Conservation (phyloP, 768 basidiomycete species). For the Hypholoma fasciculare region DNA sequence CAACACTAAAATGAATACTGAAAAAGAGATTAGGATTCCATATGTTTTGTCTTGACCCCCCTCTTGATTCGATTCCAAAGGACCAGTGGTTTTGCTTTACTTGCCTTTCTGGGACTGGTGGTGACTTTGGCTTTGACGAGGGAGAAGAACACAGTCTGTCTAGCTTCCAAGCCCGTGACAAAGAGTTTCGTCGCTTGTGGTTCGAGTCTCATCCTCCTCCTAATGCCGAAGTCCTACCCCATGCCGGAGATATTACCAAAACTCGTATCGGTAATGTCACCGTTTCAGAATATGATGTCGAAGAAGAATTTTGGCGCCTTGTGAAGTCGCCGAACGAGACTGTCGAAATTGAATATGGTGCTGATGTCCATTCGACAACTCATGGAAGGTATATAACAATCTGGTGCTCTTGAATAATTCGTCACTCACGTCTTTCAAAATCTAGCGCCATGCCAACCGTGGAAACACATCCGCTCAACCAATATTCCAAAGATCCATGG, state of each 20-base stretch:
- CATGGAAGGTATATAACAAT: conserved; percentile 79
- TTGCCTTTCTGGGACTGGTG: conserved; percentile 88
- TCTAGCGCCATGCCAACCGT: conserved; percentile 91
- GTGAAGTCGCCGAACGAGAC: conserved; percentile 89
- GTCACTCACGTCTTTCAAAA: background rate
- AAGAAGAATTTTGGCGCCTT: conserved; percentile 95
- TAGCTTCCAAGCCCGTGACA: conserved; percentile 89
- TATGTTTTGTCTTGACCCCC: conserved; percentile 95
- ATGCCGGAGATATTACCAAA: conserved; percentile 46
- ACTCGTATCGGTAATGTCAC: conserved; percentile 57
- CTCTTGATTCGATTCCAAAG: conserved; percentile 80
- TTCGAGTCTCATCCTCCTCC: conserved; percentile 75
- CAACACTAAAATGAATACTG: conserved; percentile 5
- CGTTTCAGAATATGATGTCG: conserved; percentile 90
- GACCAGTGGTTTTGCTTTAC: conserved; percentile 96
- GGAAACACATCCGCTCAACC: conserved; percentile 88
- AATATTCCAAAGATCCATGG: conserved; percentile 92
- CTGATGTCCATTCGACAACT: conserved; percentile 96
- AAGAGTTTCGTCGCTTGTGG: conserved; percentile 88
- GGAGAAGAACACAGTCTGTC: conserved; percentile 93
- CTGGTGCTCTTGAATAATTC: background rate
- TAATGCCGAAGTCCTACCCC: conserved; percentile 29
- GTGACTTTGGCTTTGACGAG: conserved; percentile 97
- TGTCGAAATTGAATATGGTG: conserved; percentile 99
- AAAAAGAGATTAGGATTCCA: conserved; percentile 72